A percentile compares a stretch with the other conserved stretches of the same genome.
Conservation (phyloP, 2,329 filamentous ascomycete genomes). For the Zasmidium citrigriseum region DNA sequence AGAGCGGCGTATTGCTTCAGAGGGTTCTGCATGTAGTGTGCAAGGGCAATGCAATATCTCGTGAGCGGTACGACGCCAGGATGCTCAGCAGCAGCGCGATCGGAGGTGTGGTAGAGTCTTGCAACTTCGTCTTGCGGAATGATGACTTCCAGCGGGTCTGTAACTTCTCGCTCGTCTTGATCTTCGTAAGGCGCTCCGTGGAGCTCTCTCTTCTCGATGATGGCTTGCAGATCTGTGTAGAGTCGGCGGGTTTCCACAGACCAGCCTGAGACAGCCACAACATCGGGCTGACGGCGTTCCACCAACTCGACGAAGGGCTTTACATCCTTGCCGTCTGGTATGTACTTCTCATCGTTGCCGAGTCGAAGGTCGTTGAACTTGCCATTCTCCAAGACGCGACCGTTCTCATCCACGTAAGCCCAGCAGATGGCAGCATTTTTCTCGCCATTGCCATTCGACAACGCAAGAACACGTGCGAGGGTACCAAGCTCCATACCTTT, state of each 20-base stretch:
- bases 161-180: conserved; percentile 77
- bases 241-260: conserved; percentile 83
- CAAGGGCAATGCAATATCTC: conserved; percentile 86
- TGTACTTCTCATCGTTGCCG: conserved; percentile 65
- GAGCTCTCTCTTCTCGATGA: conserved; percentile 76
- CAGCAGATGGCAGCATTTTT: conserved; percentile 81
- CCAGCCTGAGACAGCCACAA: conserved; percentile 86
- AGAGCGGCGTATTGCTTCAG: conserved; percentile 95
- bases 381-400: conserved; percentile 83
- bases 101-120: conserved; percentile 90
- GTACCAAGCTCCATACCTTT: conserved; percentile 90
- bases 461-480: conserved; percentile 77
- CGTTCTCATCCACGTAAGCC: conserved; percentile 92
- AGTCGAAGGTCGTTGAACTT: conserved; percentile 77
- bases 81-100: conserved; percentile 75
- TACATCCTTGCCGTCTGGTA: conserved; percentile 65
- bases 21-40: conserved; percentile 90
- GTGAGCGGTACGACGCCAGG: conserved; percentile 76
- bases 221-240: conserved; percentile 74
- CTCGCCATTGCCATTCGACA: conserved; percentile 83
- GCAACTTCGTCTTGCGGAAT: conserved; percentile 96
- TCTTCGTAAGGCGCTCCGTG: conserved; percentile 82
- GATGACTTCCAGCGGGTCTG: conserved; percentile 81
- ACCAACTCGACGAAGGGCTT: conserved; percentile 77
- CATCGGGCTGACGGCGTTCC: conserved; percentile 79